Evolutionary conservation across 176 grass and related monocot species (phyloP).

Genomic region (Lolium multiflorum): DNA sequence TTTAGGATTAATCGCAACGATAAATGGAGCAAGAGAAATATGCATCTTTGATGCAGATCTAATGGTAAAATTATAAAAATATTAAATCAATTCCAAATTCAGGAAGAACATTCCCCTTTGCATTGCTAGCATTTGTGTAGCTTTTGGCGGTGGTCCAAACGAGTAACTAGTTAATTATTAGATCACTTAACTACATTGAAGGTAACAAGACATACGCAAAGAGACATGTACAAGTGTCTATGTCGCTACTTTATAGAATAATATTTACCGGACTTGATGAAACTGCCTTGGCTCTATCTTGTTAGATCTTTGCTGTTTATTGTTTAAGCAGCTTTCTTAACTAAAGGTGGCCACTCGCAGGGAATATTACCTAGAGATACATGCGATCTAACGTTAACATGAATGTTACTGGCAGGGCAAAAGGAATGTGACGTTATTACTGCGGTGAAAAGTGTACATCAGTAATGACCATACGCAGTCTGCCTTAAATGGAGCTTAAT

Average conservation of each 20-base stretch:
- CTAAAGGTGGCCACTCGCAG: conserved; percentile 12
- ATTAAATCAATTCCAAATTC: too few species aligned
- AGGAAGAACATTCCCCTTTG: too few species aligned
- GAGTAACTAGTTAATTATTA: not conserved
- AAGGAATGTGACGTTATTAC: conserved; percentile 30
- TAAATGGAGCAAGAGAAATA: not conserved
- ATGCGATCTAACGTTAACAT: conserved; percentile 19
- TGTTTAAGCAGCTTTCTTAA: conserved; percentile 38
- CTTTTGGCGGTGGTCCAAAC: conserved; percentile 11
- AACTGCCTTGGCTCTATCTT: conserved; percentile 29
- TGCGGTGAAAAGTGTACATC: not conserved
- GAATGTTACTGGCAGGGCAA: conserved; percentile 11
- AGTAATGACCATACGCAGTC: not conserved
- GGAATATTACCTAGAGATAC: conserved; percentile 35
- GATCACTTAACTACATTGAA: not conserved
- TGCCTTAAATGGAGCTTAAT: conserved; percentile 46
- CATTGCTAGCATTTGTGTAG: not conserved
- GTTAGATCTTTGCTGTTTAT: conserved; percentile 49
- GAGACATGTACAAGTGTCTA: conserved; percentile 27
- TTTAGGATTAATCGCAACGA: not conserved
- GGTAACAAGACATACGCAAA: conserved; percentile 44
- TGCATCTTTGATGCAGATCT: too few species aligned
- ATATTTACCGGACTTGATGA: conserved; percentile 18
- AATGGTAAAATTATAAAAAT: too few species aligned
- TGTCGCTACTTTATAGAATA: conserved; percentile 31